Percentiles rank a stretch among this genome's conserved stretches.
Conservation (phyloP, 2,329 filamentous ascomycete genomes). For the Aspergillus transmontanensis region DNA sequence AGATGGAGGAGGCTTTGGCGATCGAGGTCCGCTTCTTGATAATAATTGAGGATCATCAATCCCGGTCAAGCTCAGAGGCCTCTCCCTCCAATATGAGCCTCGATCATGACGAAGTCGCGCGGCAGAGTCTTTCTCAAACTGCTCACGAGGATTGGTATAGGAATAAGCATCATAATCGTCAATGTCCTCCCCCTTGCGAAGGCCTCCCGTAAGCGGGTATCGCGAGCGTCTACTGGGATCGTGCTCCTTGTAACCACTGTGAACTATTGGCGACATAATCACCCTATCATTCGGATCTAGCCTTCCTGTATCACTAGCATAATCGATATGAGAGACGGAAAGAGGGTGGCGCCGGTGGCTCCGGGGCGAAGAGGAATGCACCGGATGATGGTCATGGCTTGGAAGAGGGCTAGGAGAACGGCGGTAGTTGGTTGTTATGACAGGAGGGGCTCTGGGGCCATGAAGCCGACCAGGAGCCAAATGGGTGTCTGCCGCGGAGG, state of each 20-base stretch:
- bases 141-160: conserved; percentile 50
- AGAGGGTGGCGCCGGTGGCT: conserved; percentile 33
- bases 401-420: conserved; percentile 37
- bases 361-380: conserved; percentile 33
- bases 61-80: conserved; percentile 44
- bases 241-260: conserved; percentile 30
- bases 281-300: conserved; percentile 25
- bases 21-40: conserved; percentile 30
- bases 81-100: conserved; percentile 27
- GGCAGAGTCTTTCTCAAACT: conserved; percentile 49
- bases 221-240: conserved; percentile 27
- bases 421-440: conserved; percentile 32
- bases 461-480: conserved; percentile 29
- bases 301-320: conserved; percentile 40
- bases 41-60: conserved; percentile 36
- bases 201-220: conserved; percentile 32
- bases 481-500: conserved; percentile 31
- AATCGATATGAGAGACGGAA: conserved; percentile 32
- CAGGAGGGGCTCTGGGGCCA: conserved; percentile 32
- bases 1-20: conserved; percentile 39
- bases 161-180: conserved; percentile 48
- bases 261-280: conserved; percentile 22
- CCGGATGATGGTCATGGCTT: conserved; percentile 37
- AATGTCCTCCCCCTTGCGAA: conserved; percentile 40
- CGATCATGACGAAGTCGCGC: conserved; percentile 36